Base-by-base conservation (phyloP, 441 rosid genomes). In the Pelargonium citronellum region DNA sequence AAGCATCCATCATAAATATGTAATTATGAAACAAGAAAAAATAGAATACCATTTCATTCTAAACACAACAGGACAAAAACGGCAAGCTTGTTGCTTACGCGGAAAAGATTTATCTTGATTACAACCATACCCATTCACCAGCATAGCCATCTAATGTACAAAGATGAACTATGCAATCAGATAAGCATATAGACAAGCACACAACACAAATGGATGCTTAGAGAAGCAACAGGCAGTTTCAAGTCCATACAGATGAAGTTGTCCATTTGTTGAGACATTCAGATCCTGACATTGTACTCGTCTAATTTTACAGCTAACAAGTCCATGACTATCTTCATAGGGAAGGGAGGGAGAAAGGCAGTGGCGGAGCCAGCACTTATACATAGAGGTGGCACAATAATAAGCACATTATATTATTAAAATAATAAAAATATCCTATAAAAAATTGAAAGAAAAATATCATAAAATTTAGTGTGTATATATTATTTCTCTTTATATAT, bases 81-180 rank as follows among this genome's bases (percentile, higher is more conserved):
- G 66, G 13, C 66, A 24, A 62, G 43, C 13, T 8, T 62, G 66
- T 62, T 62, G 41, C 66, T 39, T 30, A 30, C 0, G 24, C 13
- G 66, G 43, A 62, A 2, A 13, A 62, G 66, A 62, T 62, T 24
- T 27, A 62, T 62, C 66, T 62, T 27, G 34, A 13, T 5, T 13
- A 30, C 66, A 62, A 62, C 43, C 43, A 27, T 62, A 16, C 43
- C 12, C 41, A 27, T 62, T 30, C 66, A 62, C 30, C 39, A 61
- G 66, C 43, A 44, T 44, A 62, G 66, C 5, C 66, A 62, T 62
- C 13, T 24, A 62, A 4, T 27, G 41, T 30, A 13, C 16, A 8
- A 34, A 61, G 24, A 62, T 30, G 9, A 62, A 62, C 27, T 62
- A 24, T n/a, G 13, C 43, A 13, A n/a, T 39, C 66, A 62, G 1